phyloP scores from a whole-genome alignment of 305 asterid genomes.

The Solanum hybrid region DNA sequence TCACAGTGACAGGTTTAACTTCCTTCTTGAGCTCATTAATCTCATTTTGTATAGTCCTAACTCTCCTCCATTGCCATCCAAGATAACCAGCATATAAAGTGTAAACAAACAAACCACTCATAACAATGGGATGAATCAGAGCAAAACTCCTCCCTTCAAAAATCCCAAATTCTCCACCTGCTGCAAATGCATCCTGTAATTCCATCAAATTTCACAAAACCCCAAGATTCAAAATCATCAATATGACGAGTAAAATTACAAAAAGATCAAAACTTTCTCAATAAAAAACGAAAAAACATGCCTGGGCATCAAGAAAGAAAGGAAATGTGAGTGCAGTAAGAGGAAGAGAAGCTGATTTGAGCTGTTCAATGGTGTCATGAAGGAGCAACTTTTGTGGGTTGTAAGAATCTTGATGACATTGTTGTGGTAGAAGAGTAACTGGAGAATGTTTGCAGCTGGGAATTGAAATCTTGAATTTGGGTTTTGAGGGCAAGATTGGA shows the following conservation, averaged over 20 bases:
- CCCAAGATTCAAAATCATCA: background rate
- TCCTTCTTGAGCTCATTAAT: constrained; percentile 70
- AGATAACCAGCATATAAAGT: constrained; percentile 82
- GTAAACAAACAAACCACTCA: constrained; percentile 57
- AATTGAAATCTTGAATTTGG: constrained; percentile 12
- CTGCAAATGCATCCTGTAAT: constrained; percentile 65
- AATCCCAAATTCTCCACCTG: constrained; percentile 72
- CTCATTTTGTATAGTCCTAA: constrained; percentile 66
- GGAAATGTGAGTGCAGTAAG: constrained; percentile 58
- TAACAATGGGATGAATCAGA: constrained; percentile 66
- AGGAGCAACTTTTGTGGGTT: constrained; percentile 5
- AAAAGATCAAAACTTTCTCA: background rate
- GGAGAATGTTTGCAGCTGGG: background rate
- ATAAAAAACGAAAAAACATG: background rate
- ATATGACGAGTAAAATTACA: background rate
- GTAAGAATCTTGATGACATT: background rate
- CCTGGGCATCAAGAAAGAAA: constrained; percentile 45
- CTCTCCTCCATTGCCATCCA: constrained; percentile 98
- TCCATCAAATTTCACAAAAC: background rate
- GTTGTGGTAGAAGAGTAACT: background rate
- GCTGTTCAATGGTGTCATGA: constrained; percentile 10
- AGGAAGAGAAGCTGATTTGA: constrained; percentile 50
- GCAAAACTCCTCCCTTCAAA: constrained; percentile 77
- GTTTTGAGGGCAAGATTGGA: constrained; percentile 17
- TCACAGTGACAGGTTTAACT: constrained; percentile 54